Evolutionary conservation across 1,284 basidiomycete genomes (phyloP).

Genomic region (Grifola frondosa): DNA sequence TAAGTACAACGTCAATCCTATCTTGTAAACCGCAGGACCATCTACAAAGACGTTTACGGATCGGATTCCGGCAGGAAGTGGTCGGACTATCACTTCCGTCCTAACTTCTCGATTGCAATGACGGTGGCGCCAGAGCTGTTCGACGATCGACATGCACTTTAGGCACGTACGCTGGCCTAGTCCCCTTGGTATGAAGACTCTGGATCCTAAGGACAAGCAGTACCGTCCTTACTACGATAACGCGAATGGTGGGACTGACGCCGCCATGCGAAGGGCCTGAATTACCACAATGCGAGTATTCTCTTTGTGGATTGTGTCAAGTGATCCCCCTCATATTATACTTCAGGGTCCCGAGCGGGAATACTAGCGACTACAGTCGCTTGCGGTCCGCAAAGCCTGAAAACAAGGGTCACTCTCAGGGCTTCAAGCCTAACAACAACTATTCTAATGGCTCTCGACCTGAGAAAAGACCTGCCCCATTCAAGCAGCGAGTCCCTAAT

Average conservation of each 20-base stretch:
- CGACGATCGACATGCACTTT: constrained; percentile 74
- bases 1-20: constrained; percentile 69
- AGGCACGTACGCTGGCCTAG: constrained; percentile 77
- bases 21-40: constrained; percentile 86
- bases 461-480: no score
- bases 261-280: constrained; percentile 85
- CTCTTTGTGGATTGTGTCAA: constrained; percentile 2
- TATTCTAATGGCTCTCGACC: no score
- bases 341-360: constrained; percentile 93
- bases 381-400: no score
- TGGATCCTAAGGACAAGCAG: constrained; percentile 81
- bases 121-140: constrained; percentile 95
- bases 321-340: no score
- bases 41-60: constrained; percentile 97
- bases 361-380: no score
- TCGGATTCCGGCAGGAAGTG: constrained; percentile 85
- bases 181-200: constrained; percentile 91
- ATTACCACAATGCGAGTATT: constrained; percentile 74
- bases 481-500: no score
- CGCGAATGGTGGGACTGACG: constrained; percentile 81
- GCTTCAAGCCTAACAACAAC: no score
- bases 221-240: constrained; percentile 91
- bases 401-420: no score
- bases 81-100: constrained; percentile 93
- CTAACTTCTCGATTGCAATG: constrained; percentile 95